Percentiles rank a stretch among this genome's conserved stretches.
Evolutionary conservation across 163 green algal species (phyloP).

Genomic region (Volvox carteri): DNA sequence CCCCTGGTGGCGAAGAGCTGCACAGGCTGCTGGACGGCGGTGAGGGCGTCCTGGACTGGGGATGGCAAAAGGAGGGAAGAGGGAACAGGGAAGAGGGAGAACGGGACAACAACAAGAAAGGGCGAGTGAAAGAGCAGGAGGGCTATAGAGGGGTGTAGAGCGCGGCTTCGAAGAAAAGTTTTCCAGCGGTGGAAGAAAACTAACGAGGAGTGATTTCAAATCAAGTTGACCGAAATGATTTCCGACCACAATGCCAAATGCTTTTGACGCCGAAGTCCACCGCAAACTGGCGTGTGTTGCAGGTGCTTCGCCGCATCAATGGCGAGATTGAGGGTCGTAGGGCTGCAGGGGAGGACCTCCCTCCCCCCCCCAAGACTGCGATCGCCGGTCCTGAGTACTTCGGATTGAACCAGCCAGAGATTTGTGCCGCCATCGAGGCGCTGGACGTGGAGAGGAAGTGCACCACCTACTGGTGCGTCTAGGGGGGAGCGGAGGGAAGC

Average conservation of each 20-base stretch:
- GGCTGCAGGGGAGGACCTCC: slow-evolving; percentile 81
- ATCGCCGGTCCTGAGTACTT: slow-evolving; percentile 95
- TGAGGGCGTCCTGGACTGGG: no score
- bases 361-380: slow-evolving; percentile 92
- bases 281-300: no score
- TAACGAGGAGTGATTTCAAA: no score
- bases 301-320: slow-evolving; percentile 92
- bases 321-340: slow-evolving; percentile 81
- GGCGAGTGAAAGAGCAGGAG: no score
- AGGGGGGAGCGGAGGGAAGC: no score
- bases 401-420: slow-evolving; percentile 88
- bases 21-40: slow-evolving; percentile 90
- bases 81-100: neutral
- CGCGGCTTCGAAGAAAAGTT: neutral
- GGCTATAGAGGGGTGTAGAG: neutral
- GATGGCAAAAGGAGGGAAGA: neutral
- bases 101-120: no score
- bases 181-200: no score
- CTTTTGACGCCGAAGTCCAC: no score
- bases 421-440: slow-evolving; percentile 82
- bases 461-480: slow-evolving; percentile 85
- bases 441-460: slow-evolving; percentile 84
- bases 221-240: no score
- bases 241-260: no score
- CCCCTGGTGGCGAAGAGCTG: slow-evolving; percentile 86